Evolutionary conservation across 2,329 filamentous ascomycete species (phyloP), one percentile per base, ranked within the genome.

Genomic region (Fusarium haematococcum): DNA sequence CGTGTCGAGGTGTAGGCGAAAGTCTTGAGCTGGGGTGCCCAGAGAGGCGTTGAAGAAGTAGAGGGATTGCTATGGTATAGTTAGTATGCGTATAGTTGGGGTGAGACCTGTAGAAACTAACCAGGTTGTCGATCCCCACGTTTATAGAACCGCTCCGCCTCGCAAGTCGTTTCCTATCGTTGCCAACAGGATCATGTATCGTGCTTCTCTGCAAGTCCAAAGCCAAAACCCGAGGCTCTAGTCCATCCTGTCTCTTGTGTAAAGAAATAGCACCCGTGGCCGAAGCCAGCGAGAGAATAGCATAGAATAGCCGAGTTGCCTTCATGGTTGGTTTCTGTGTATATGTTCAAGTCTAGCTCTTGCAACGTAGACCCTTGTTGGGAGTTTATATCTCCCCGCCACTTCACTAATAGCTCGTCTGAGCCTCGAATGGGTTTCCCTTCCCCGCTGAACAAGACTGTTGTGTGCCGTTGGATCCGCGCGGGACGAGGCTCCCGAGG

Each of bases 1-100:
- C 7, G 91, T 93, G 80, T 93, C 91, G 63, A 93, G 80, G 75
- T 92, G 90, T 69, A 93, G 83, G 20, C 86, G 85, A 50, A 93
- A 75, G 2, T 81, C 74, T 78, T 91, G 90, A 11, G 87, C 78
- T 14, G 91, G 91, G 3, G 91, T 93, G 59, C 91, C 91, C 57
- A 93, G 74, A 7, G 89, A 87, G 57, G 85, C 87, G 79, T 93
- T 92, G 75, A 91, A 85, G 75, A 89, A 91, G 80, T 93, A 93
- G 32, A 93, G 84, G 2, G 89, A 91, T 86, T 89, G 83, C 88
- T 91, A 62, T 6, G 14, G 25, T 7, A 52, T 52, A 52, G 48
- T 14, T 2, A 43, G 14, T 5, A 63, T 75, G 27, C 69, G 57
- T 16, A 56, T 23, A 10, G 16, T 20, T 32, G 10, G 7, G 23